Evolutionary conservation across 352 stramenopile genomes (phyloP), one percentile per base, ranked within the genome.

Genomic region (Pythium phragmitis): DNA sequence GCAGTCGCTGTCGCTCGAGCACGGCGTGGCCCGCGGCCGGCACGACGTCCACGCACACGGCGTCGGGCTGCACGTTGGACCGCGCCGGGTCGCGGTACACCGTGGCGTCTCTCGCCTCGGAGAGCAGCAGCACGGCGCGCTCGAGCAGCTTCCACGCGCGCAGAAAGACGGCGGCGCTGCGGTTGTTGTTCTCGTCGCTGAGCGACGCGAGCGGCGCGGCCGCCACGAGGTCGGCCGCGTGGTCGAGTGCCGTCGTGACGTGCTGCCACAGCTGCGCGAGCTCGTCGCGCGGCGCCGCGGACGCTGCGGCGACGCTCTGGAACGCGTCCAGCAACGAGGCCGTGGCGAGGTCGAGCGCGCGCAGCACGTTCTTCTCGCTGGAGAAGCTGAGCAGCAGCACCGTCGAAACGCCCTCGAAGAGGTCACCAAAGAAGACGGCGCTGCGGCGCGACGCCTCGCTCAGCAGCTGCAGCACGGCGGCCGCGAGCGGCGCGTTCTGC

Each of bases 1-100:
- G 64, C 7, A 92, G 61, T 21, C 67, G 48, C 0, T 69, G 59
- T 50, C 68, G 73, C 14, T 75, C 47, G 14, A 91, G 62, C 17
- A 77, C 72, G 16, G 63, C 34, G 26, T 64, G 46, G n/a, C 57
- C 57, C 2, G 11, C 63, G 42, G 57, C 71, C 14, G 61, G 48
- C 6, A 91, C 55, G 39, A 72, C 70, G 50, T 92, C 82, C 57
- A 89, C 65, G 33, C 77, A 87, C 37, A 87, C 76, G 19, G 58
- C 73, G 50, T 94, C 87, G 0, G 85, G 85, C 70, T 86, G 79
- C 39, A 90, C 72, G 34, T 92, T 92, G 13, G 82, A 92, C 42
- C 85, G 72, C 71, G 83, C 80, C 0, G 81, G 82, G 45, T 94
- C 85, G 13, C 85, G 80, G 53, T 85, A 90, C 59, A 92, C 69